Evolutionary conservation across 768 basidiomycete species (phyloP), one percentile per base, ranked within the genome.

Genomic region (Pleurotus tuber-regium): DNA sequence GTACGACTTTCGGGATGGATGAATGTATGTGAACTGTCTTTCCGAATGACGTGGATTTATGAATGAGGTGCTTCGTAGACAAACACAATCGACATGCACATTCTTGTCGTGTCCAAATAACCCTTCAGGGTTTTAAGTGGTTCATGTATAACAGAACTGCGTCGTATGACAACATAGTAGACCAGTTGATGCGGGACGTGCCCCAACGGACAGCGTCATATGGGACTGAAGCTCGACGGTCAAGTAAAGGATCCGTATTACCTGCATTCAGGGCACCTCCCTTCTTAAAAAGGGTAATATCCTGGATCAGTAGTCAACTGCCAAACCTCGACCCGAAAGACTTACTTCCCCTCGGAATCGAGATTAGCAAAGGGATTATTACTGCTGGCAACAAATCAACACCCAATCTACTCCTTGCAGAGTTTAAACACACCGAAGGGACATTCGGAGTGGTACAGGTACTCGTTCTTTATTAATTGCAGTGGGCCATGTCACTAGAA

Each of bases 121-220:
- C 84, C 5, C 59, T 90, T 2, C 83, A 95, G 58, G 96, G 96
- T 14, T 75, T 94, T 38, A 94, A 98, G 65, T 94, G 91, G 86
- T 92, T 92, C 65, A 60, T 98, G 35, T 97, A 91, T 68, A 98
- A 98, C 68, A 76, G 84, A 42, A 95, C 92, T 2, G 81, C 90
- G 3, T 85, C 92, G 3, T 98, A 87, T 67, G 93, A 98, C 62
- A 78, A 82, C 48, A 93, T 98, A 47, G 70, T 96, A 16, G 78
- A 87, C 9, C 82, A 88, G 61, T 83, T 94, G 77, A 78, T 80
- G 53, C 69, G 65, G 18, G 71, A 72, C 63, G 61, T 59, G 42
- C 54, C 59, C 11, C 66, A 59, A 50, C 70, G 68, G 35, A 64
- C 70, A 16, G 57, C 60, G 1, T 74, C 75, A 3, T 70, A 65